Conservation (phyloP, 2,329 filamentous ascomycete genomes). For the Hysterium pulicare region DNA sequence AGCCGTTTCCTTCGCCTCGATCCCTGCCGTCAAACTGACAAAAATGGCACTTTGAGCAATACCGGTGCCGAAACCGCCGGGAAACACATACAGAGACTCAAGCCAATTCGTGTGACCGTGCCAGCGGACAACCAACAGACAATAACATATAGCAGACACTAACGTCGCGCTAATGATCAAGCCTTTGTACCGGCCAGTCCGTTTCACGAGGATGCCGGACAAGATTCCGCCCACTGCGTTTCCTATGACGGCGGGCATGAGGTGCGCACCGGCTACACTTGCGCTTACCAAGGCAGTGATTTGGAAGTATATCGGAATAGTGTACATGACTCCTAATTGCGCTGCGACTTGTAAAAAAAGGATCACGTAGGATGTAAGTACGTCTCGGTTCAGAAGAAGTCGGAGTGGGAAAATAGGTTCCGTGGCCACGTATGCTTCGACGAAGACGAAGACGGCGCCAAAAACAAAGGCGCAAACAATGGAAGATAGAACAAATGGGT, state of each 20-base stretch:
- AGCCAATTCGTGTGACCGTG: constrained; percentile 24
- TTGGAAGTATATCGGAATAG: constrained; percentile 68
- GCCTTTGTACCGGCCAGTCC: constrained; percentile 27
- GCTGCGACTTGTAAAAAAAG: constrained; percentile 53
- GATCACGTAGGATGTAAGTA: constrained; percentile 54
- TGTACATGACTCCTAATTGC: constrained; percentile 62
- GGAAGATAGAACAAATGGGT: constrained; percentile 29
- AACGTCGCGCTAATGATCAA: constrained; percentile 17
- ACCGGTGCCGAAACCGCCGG: constrained; percentile 25
- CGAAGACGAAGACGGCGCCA: constrained; percentile 24
- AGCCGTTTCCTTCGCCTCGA: constrained; percentile 17
- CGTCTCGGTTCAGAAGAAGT: constrained; percentile 51
- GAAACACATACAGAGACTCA: constrained; percentile 25
- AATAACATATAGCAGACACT: constrained; percentile 17
- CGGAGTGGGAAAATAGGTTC: constrained; percentile 60
- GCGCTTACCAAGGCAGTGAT: constrained; percentile 57
- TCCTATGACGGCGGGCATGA: constrained; percentile 65
- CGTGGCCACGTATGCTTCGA: constrained; percentile 43
- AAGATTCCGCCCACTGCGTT: constrained; percentile 64
- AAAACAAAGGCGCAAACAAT: constrained; percentile 29
- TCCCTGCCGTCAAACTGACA: constrained; percentile 21
- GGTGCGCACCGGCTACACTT: constrained; percentile 57
- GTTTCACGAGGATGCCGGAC: constrained; percentile 56
- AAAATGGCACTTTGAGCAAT: constrained; percentile 24
- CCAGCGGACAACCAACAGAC: constrained; percentile 26